Evolutionary conservation across 1,284 basidiomycete species (phyloP).

Genomic region (Leccinum pachyderme): DNA sequence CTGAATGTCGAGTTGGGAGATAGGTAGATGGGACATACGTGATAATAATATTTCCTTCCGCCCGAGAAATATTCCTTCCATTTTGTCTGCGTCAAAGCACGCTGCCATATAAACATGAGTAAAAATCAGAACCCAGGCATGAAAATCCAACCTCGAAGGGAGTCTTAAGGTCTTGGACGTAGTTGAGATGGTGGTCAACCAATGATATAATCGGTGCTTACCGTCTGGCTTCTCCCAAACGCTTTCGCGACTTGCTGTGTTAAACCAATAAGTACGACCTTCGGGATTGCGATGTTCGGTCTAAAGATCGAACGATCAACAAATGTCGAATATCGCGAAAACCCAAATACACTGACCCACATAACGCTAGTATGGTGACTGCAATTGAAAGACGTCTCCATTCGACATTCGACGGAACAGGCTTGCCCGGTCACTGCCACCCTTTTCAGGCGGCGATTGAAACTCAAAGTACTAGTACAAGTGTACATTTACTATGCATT

Average conservation of each 20-base stretch:
- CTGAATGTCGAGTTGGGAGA: background rate
- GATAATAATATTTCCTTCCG: constrained; percentile 91
- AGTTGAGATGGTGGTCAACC: constrained; percentile 10
- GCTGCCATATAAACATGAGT: constrained; percentile 43
- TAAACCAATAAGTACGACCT: constrained; percentile 86
- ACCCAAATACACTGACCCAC: constrained; percentile 30
- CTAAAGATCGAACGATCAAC: constrained; percentile 35
- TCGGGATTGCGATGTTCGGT: constrained; percentile 82
- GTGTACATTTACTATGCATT: too few species aligned
- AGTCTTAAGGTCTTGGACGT: constrained; percentile 64
- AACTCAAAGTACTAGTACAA: background rate
- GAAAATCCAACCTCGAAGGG: constrained; percentile 74
- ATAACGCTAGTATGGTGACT: constrained; percentile 11
- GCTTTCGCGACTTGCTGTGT: constrained; percentile 71
- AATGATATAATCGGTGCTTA: constrained; percentile 32
- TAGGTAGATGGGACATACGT: constrained; percentile 47
- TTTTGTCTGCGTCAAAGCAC: constrained; percentile 79
- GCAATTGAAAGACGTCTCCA: background rate
- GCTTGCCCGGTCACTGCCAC: constrained; percentile 10
- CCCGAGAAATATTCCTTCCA: constrained; percentile 94
- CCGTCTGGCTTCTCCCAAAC: constrained; percentile 90
- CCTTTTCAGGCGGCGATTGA: constrained; percentile 26
- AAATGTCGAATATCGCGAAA: background rate
- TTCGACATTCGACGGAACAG: background rate
- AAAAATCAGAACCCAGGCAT: background rate